A percentile compares a stretch with the other conserved stretches of the same genome.
These are phyloP conservation scores for Trichophyton benhamiae DNA, from an alignment of 2,329 filamentous ascomycete species.

Conservation along the genomic window DNA sequence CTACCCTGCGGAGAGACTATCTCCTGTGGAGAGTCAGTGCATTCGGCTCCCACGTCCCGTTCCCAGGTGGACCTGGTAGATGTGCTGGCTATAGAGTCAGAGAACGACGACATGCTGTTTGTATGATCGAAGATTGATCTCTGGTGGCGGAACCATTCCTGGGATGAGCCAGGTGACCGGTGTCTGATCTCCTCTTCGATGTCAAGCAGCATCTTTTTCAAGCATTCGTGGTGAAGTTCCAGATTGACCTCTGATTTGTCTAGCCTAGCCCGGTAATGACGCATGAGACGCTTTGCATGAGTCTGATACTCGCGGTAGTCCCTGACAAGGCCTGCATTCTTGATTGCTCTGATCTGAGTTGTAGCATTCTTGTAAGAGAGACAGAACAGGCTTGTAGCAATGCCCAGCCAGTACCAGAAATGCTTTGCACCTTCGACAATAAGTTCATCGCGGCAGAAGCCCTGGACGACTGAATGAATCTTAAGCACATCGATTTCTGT, in stretches of 20 bases:
- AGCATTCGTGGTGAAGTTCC: conserved; percentile 24
- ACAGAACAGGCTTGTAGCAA: conserved; percentile 31
- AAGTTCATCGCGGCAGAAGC: conserved; percentile 37
- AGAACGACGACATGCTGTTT: conserved; percentile 34
- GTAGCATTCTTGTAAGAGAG: conserved; percentile 32
- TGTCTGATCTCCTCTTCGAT: conserved; percentile 33
- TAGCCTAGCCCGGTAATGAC: conserved; percentile 28
- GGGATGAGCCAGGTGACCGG: conserved; percentile 30
- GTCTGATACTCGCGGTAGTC: conserved; percentile 39
- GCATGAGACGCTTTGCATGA: conserved; percentile 31
- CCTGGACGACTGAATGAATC: conserved; percentile 38
- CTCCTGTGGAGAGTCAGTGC: conserved; percentile 14
- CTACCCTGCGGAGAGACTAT: neutral
- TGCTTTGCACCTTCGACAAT: conserved; percentile 24
- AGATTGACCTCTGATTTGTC: conserved; percentile 21
- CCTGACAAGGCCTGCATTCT: conserved; percentile 30
- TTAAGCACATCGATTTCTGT: conserved; percentile 34
- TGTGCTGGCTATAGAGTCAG: conserved; percentile 19
- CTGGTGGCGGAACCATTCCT: conserved; percentile 26
- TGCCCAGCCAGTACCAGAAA: conserved; percentile 33
- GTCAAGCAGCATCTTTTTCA: conserved; percentile 24
- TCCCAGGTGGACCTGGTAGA: conserved; percentile 13
- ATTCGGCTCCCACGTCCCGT: conserved; percentile 10
- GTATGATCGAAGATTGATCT: conserved; percentile 37
- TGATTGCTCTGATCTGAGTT: conserved; percentile 27